Percentiles rank a stretch among this genome's conserved stretches.
phyloP scores from a whole-genome alignment of 169 alveolate genomes.

The Theileria orientalis region DNA sequence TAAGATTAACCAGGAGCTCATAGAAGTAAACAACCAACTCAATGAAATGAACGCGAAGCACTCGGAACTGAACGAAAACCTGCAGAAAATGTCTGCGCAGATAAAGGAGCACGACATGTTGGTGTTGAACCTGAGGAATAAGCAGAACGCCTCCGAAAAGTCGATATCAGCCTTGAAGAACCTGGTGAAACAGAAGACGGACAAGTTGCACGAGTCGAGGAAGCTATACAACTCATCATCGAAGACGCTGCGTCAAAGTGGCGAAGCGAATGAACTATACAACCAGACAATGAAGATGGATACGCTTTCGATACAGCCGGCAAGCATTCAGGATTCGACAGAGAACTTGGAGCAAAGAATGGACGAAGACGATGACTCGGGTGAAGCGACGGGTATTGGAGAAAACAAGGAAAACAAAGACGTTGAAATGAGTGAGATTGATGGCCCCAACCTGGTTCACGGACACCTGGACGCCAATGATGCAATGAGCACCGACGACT shows the following conservation, averaged over 20 bases:
- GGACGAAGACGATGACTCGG: constrained; percentile 10
- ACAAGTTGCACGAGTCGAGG: constrained; percentile 19
- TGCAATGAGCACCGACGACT: neutral
- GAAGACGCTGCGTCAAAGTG: constrained; percentile 2
- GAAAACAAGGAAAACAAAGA: constrained; percentile 10
- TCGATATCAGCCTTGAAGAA: neutral
- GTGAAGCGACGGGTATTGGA: neutral
- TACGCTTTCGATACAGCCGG: constrained; percentile 7
- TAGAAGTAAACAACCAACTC: constrained; percentile 46
- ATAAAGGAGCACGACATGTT: constrained; percentile 53
- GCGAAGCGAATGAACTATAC: constrained; percentile 17
- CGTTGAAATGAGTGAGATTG: neutral
- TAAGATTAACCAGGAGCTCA: constrained; percentile 41
- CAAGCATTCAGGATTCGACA: neutral
- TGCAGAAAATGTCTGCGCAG: constrained; percentile 13
- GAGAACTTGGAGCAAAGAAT: constrained; percentile 27
- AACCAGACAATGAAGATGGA: constrained; percentile 27
- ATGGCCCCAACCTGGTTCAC: neutral
- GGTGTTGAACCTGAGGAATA: constrained; percentile 51
- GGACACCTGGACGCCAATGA: neutral
- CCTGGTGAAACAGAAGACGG: constrained; percentile 6
- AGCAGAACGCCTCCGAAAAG: constrained; percentile 30
- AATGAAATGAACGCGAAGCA: constrained; percentile 24
- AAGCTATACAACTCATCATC: neutral
- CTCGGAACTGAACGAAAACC: constrained; percentile 24